Conservation (phyloP, 495 filamentous ascomycete species). For the Talaromyces nanjingensis region DNA sequence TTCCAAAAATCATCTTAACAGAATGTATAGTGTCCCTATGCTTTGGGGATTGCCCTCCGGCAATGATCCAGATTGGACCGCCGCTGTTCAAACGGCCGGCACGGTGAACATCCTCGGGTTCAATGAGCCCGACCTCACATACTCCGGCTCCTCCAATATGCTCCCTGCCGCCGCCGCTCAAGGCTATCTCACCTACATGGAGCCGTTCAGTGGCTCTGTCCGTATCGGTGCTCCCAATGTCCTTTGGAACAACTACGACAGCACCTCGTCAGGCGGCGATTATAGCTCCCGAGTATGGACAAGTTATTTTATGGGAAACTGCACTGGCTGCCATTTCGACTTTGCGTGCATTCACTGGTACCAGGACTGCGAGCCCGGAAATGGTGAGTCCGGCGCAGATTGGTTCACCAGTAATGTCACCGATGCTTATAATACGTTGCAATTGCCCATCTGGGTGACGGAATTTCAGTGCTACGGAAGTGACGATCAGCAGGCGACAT, state of each 20-base stretch:
- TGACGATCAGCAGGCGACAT: constrained; percentile 37
- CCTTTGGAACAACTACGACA: not conserved
- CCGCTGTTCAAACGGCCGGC: too few relatives aligned
- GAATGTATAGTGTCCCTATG: too few relatives aligned
- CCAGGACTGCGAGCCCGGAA: not conserved
- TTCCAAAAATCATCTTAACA: too few relatives aligned
- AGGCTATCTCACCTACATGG: not conserved
- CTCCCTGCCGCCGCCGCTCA: not conserved
- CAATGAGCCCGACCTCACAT: too few relatives aligned
- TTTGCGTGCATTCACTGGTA: not conserved
- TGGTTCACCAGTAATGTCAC: not conserved
- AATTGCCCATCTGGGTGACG: constrained; percentile 51
- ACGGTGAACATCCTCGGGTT: too few relatives aligned
- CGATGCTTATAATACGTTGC: not conserved
- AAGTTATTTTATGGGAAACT: not conserved
- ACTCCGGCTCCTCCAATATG: too few relatives aligned
- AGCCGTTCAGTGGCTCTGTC: not conserved
- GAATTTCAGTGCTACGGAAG: constrained; percentile 51
- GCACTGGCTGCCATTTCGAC: not conserved
- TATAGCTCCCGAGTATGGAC: not conserved
- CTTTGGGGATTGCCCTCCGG: too few relatives aligned
- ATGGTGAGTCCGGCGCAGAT: not conserved
- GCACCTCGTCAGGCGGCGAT: not conserved
- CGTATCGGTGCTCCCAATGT: not conserved
- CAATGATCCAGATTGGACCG: too few relatives aligned